Base-by-base conservation (phyloP, 73 alveolate species). In the Effrenium voratum region DNA sequence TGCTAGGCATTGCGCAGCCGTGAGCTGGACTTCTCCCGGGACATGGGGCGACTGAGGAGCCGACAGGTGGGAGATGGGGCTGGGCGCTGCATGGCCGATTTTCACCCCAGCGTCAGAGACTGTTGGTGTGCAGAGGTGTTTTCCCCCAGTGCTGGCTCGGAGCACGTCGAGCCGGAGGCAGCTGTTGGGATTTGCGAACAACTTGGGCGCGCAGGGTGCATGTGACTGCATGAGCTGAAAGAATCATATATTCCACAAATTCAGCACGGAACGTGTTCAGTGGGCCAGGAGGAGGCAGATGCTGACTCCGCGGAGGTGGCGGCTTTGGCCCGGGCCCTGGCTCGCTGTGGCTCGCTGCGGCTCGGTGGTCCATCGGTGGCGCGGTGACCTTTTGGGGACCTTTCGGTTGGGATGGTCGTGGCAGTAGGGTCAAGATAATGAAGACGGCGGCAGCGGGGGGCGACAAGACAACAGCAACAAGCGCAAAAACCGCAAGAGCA, bases 1-100 rank as follows among this genome's bases (percentile, higher is more conserved):
- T 28, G 36, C 84, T 5, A 86, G 94, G 94, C 47, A 47, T n/a
- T 87, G 36, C 83, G 95, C 24, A 50, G 95, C 15, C 83, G 80
- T 1, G 95, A 87, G 84, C 95, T 87, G 85, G 95, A 87, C 41
- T 50, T 87, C 95, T 87, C 95, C 50, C 75, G 84, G 41, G 95
- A 87, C 84, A 70, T 87, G n/a, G 95, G 95, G 36, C 84, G 95
- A 36, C 47, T 57, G 38, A 72, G 38, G 38, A 47, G n/a, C n/a
- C n/a, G n/a, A n/a, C 87, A 76, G 87, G 87, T 59, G 32, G 1
- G 32, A n/a, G 5, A 47, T 70, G 46, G 1, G 43, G 34, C 28
- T 22, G n/a, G 16, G 72, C 3, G 72, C 28, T 57, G 72, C 72
- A 57, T 22, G n/a, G 28, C 72, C 72, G 28, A 30, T 57, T 30